A percentile compares a stretch with the other conserved stretches of the same genome.
Conservation (phyloP, 129 eudicot species). For the Tanacetum coccineum region DNA sequence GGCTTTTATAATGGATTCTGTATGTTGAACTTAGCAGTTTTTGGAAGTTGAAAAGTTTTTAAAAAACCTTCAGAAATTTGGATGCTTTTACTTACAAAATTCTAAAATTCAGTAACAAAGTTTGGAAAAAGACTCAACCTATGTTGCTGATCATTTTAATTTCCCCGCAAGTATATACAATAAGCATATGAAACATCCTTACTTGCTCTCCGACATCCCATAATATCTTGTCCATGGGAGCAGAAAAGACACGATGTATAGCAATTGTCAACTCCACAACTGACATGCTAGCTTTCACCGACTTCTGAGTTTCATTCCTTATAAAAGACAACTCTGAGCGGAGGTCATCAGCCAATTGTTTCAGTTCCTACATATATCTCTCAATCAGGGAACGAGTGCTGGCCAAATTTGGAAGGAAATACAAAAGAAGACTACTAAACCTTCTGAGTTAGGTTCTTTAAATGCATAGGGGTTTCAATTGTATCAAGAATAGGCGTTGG, state of each 20-base stretch:
- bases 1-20: too few relatives aligned
- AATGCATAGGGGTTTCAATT: conserved; percentile 70
- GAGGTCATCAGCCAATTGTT: conserved; percentile 76
- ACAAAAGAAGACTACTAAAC: conserved; percentile 28
- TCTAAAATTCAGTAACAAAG: too few relatives aligned
- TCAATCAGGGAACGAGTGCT: conserved; percentile 10
- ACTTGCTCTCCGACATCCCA: conserved; percentile 93
- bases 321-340: conserved; percentile 69
- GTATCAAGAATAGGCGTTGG: conserved; percentile 92
- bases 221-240: conserved; percentile 87
- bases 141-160: too few relatives aligned
- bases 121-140: too few relatives aligned
- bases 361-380: conserved; percentile 57
- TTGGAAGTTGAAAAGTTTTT: too few relatives aligned
- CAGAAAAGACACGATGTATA: conserved; percentile 74
- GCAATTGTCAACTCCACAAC: conserved; percentile 92
- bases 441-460: conserved; percentile 72
- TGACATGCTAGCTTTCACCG: conserved; percentile 58
- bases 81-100: too few relatives aligned
- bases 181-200: conserved; percentile 26
- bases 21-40: too few relatives aligned
- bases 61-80: too few relatives aligned
- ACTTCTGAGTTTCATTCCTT: conserved; percentile 50
- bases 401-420: conserved; percentile 5
- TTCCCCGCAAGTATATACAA: background rate